Percentiles rank a stretch among this genome's conserved stretches.
These are phyloP conservation scores for Neopestalotiopsis rosae DNA, from an alignment of 2,329 filamentous ascomycete genomes.

Conservation along the genomic window DNA sequence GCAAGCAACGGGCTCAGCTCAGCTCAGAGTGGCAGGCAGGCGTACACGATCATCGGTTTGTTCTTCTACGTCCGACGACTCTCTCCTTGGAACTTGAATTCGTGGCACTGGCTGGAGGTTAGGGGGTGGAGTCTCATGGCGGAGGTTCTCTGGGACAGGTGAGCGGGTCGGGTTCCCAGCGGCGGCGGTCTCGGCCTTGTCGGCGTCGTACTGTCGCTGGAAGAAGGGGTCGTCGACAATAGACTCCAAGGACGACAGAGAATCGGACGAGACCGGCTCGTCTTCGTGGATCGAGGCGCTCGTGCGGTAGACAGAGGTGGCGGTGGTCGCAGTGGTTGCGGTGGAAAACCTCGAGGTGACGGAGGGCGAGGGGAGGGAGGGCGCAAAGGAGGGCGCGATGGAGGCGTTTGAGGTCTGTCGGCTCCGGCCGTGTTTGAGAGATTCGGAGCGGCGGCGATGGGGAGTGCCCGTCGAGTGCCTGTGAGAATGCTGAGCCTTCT, in stretches of 20 bases:
- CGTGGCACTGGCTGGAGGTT: constrained; percentile 49
- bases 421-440: constrained; percentile 8
- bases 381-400: constrained; percentile 5
- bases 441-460: constrained; percentile 18
- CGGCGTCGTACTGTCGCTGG: constrained; percentile 48
- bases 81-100: constrained; percentile 53
- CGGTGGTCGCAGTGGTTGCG: constrained; percentile 16
- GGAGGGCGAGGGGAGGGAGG: constrained; percentile 16
- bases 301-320: constrained; percentile 9
- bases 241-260: constrained; percentile 56
- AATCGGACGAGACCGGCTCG: constrained; percentile 27
- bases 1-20: not conserved
- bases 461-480: constrained; percentile 20
- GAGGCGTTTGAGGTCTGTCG: constrained; percentile 19
- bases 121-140: constrained; percentile 45
- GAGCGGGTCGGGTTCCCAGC: constrained; percentile 28
- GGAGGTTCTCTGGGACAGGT: constrained; percentile 24
- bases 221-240: constrained; percentile 63
- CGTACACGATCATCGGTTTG: constrained; percentile 33
- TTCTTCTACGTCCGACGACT: constrained; percentile 48
- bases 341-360: constrained; percentile 19
- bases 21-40: not conserved
- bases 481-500: constrained; percentile 17
- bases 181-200: constrained; percentile 34
- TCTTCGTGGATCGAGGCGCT: constrained; percentile 12